Base-by-base conservation (phyloP, 129 eudicot species). In the Glebionis coronaria region DNA sequence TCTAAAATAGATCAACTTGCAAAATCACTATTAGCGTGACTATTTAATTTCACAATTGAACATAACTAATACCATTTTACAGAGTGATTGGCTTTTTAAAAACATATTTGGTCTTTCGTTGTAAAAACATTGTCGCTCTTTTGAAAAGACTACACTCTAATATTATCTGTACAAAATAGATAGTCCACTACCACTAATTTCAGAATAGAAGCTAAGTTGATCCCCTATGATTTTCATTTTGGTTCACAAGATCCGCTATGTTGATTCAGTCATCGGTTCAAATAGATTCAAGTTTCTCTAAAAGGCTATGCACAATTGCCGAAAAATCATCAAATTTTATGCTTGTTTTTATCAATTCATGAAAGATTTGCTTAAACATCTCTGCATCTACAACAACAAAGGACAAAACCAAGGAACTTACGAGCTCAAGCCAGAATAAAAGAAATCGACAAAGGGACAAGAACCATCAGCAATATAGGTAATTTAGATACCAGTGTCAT, bases 361-460 rank as follows among this genome's bases (percentile, higher is more conserved):
- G 76, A 92, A 91, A 76, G 96, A 91, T 71, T 57, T 91, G 81
- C 91, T 91, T 44, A 91, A 92, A 69, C 78, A 83, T 72, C 76
- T 92, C 20, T 88, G 96, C 65, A 73, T 85, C 46, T 92, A 92
- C 87, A 92, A 92, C 68, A 88, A 88, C 83, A 92, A 92, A 75
- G 98, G 98, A 80, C 73, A 91, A 44, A 83, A 83, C 68, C 96
- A 92, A 77, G 96, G 98, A 44, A 79, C 87, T 1, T 92, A 92
- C 19, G 96, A 92, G 77, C 82, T 92, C 25, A 92, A 92, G 82
- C 95, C 91, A 0, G 98, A 92, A 65, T 92, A 92, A 84, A 84
- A 78, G 78, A 79, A 67, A 70, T 77, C 85, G 1, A 73, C 70
- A 9, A 85, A 83, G 38, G 83, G 81, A 68, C 79, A 84, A 40